Evolutionary conservation across 2,329 filamentous ascomycete species (phyloP), one percentile per base, ranked within the genome.

Genomic region (Esteya vermicola): DNA sequence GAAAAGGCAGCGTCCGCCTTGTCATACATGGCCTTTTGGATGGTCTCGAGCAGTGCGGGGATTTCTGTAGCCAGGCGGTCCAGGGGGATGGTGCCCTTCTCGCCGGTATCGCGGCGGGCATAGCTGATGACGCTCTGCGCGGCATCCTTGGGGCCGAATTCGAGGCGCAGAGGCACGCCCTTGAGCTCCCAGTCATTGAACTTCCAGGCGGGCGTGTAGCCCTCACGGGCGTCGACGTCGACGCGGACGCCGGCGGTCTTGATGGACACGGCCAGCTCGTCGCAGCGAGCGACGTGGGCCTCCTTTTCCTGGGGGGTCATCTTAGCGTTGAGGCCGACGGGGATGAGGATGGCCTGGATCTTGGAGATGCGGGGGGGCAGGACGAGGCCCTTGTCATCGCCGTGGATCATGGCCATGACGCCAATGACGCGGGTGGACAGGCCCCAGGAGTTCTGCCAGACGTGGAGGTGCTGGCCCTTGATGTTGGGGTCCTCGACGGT

Each of bases 371-470:
- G 76, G 31, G 91, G 91, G 56, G 91, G 91, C 39, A 96, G 77
- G 46, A 96, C 86, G 16, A 98, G 72, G 48, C 91, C 91, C 62
- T 89, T 89, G 65, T 98, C 82, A 57, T 98, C 91, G 53, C 86
- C 81, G 63, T 98, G 91, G 45, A 93, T 86, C 78, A 98, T 91
- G 54, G 95, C 84, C 89, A 96, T 96, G 58, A 96, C 86, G 65
- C 91, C 93, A 49, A 98, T 93, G 42, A 89, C 85, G 57, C 91
- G 85, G 40, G 91, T 98, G 1, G 89, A 96, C 45, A 98, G 75
- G 62, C 91, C 91, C 91, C 91, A 98, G 13, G 86, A 95, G 68
- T 98, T 98, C 61, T 98, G 91, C 88, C 89, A 96, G 42, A 96
- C 88, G 55, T 89, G 67, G 42, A 95, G 66, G 54, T 85, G 79